A percentile compares a stretch with the other conserved stretches of the same genome.
These are phyloP conservation scores for Glycine tomentella DNA, from an alignment of 306 rosid genomes.

Conservation along the genomic window DNA sequence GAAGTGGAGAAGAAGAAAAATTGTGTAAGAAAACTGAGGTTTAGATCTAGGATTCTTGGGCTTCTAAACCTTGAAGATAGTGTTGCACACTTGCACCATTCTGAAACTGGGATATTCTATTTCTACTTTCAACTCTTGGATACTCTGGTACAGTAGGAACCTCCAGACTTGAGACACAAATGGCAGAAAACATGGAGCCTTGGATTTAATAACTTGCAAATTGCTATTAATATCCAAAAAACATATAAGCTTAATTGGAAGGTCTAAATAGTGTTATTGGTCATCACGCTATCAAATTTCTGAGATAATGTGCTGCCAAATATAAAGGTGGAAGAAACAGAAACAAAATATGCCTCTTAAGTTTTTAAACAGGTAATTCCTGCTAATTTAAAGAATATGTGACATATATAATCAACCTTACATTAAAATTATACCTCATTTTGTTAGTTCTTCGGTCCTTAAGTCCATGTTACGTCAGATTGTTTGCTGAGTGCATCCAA, in stretches of 20 bases:
- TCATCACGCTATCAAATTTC: constrained; percentile 3
- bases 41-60: constrained; percentile 8
- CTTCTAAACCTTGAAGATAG: constrained; percentile 26
- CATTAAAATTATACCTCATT: not conserved
- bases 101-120: constrained; percentile 12
- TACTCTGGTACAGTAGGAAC: not conserved
- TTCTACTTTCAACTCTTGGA: not conserved
- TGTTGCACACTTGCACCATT: not conserved
- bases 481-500: not conserved
- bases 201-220: constrained; percentile 19
- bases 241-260: not conserved
- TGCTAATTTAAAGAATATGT: not conserved
- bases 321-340: not conserved
- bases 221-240: too few species aligned
- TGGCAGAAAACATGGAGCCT: not conserved
- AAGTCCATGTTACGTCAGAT: not conserved
- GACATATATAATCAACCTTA: not conserved
- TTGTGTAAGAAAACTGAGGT: not conserved
- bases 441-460: not conserved
- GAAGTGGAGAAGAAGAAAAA: not conserved
- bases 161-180: not conserved
- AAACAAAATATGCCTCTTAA: not conserved
- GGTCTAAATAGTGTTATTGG: constrained; percentile 2
- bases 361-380: not conserved
- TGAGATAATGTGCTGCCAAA: not conserved